phyloP scores from a whole-genome alignment of 2,329 filamentous ascomycete species.

The Nemania diffusa region DNA sequence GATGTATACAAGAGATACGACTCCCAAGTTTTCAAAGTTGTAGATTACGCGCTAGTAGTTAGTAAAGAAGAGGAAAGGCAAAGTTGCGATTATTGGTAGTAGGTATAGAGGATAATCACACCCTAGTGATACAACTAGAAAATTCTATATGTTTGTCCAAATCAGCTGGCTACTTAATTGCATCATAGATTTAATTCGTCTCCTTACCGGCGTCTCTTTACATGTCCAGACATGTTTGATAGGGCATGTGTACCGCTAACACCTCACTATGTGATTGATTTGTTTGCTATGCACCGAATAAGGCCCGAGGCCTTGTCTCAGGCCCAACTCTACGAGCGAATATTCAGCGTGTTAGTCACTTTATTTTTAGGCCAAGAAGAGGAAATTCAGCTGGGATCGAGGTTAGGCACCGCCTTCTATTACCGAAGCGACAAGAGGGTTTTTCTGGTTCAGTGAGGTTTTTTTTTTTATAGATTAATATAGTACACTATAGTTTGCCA shows the following conservation, averaged over 20 bases:
- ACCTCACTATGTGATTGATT: neutral
- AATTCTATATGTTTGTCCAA: neutral
- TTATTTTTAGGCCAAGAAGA: neutral
- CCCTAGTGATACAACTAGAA: neutral
- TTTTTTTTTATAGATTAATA: too few relatives aligned
- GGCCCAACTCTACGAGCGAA: neutral
- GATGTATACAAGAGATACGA: neutral
- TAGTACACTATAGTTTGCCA: neutral
- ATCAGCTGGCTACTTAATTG: neutral
- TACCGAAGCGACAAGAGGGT: neutral
- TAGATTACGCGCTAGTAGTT: neutral
- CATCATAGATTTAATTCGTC: neutral
- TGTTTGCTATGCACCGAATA: neutral
- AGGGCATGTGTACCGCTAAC: neutral
- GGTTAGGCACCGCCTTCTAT: neutral
- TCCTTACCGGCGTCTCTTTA: too few relatives aligned
- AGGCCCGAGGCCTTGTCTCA: neutral
- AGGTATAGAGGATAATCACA: too few relatives aligned
- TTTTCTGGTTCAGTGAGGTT: neutral
- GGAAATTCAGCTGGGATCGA: neutral
- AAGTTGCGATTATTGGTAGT: neutral
- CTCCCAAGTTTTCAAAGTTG: neutral
- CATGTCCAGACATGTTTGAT: neutral
- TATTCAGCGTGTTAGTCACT: neutral
- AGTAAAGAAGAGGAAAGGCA: neutral